Evolutionary conservation across 345 rosid species (phyloP).

Genomic region (Rhodomyrtus tomentosa): DNA sequence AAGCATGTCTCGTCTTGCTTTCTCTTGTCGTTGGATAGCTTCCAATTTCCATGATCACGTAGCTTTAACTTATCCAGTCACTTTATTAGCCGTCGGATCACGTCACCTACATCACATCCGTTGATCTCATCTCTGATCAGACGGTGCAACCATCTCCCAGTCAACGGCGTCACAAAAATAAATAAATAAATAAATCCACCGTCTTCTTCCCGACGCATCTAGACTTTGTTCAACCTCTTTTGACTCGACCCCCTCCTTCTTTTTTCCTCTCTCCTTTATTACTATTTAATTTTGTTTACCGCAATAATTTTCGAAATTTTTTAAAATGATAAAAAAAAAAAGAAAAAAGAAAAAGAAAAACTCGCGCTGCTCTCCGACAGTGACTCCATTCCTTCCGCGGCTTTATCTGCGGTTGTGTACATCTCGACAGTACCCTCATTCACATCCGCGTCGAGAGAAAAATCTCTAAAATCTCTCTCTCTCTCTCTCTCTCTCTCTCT

Average conservation of each 20-base stretch:
- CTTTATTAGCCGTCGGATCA: background rate
- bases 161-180: background rate
- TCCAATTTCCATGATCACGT: background rate
- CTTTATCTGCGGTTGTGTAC: background rate
- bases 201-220: background rate
- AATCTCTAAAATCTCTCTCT: too few species aligned
- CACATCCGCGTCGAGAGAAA: background rate
- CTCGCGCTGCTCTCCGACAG: background rate
- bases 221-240: background rate
- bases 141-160: background rate
- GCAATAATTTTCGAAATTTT: background rate
- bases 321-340: background rate
- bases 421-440: background rate
- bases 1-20: background rate
- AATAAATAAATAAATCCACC: too few species aligned
- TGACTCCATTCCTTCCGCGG: conserved; percentile 8
- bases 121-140: background rate
- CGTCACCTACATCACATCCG: background rate
- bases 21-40: background rate
- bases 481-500: background rate
- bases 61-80: background rate
- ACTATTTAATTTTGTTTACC: background rate
- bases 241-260: background rate
- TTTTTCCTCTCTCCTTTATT: background rate
- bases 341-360: background rate